These are phyloP conservation scores for Cystobasidiaceae sp. DNA, from an alignment of 1,284 basidiomycete species.

Conservation along the genomic window DNA sequence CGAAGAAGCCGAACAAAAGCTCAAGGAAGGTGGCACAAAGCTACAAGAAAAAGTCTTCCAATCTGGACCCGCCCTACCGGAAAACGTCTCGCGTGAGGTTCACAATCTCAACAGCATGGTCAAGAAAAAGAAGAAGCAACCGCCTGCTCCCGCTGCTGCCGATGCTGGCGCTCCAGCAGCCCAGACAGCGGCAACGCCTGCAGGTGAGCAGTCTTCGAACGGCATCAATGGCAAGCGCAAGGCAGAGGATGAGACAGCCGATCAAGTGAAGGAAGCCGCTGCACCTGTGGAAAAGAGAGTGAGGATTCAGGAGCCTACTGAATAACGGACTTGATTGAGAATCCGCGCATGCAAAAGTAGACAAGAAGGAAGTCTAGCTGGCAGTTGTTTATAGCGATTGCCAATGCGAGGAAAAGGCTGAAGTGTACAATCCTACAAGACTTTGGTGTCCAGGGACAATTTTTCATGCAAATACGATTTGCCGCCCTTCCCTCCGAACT, in stretches of 20 bases:
- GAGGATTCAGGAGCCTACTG: constrained; percentile 6
- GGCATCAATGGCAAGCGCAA: constrained; percentile 26
- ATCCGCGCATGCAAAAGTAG: background rate
- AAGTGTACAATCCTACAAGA: constrained; percentile 1
- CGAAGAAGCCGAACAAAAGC: constrained; percentile 34
- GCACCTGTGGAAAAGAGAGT: constrained; percentile 19
- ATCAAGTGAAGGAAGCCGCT: background rate
- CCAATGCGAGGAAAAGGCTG: background rate
- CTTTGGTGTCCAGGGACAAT: constrained; percentile 5
- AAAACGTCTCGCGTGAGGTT: constrained; percentile 22
- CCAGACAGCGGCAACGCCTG: background rate
- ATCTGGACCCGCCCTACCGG: constrained; percentile 14
- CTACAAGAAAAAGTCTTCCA: constrained; percentile 36
- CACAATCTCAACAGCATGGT: constrained; percentile 41
- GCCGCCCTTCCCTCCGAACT: constrained; percentile 73
- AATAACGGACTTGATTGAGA: background rate
- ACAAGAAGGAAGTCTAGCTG: background rate
- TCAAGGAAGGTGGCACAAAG: constrained; percentile 30
- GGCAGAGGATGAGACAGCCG: constrained; percentile 11
- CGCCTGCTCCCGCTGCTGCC: background rate
- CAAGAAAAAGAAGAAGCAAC: constrained; percentile 41
- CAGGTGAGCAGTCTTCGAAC: background rate
- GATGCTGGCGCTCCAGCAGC: background rate
- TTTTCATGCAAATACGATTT: constrained; percentile 66
- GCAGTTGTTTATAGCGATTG: background rate